Evolutionary conservation across 306 rosid genomes (phyloP), one percentile per base, ranked within the genome.

Genomic region (Vigna reflexopilosa): DNA sequence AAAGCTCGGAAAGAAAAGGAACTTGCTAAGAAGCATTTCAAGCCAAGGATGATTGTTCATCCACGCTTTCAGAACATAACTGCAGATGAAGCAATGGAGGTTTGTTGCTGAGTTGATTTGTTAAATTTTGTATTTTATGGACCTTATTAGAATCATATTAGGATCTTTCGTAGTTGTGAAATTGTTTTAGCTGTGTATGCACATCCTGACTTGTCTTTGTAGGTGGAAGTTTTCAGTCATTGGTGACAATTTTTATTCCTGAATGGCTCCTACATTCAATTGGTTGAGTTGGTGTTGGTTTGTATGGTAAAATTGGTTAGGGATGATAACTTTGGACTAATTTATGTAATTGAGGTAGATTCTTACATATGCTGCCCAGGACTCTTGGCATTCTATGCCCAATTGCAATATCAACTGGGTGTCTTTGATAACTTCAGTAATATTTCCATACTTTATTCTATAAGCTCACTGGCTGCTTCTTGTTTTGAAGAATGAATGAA

Each of bases 11-110:
- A 96, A 87, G 93, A 91, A 72, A 96, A 91, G 81, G 99, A 96
- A 81, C 90, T 87, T 63, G 96, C 97, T 2, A 96, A 93, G 87
- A 96, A 89, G 83, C 98, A 87, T 85, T 96, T 96, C 84, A 96
- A 93, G 87, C 94, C 96, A 24, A 93, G 99, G 85, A 93, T 93
- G 99, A 96, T 96, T 71, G 97, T 93, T 84, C 99, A 96, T 82
- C 99, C 99, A 22, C 98, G 98, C 26, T 96, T 96, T 83, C 97
- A 96, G 85, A 96, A 96, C 85, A 87, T 93, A 44, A 91, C 99
- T 20, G 97, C 98, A 40, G 99, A 96, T 73, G 94, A 91, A 88
- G 99, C 98, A 68, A 88, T 88, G 91, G 89, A 93, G 98, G 99
- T 96, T 65, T 83, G 91, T 65, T 74, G 49, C 80, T 49, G 13